Percentiles rank a stretch among this genome's conserved stretches.
These are phyloP conservation scores for Agrocybe praecox DNA, from an alignment of 768 basidiomycete species.

Conservation along the genomic window DNA sequence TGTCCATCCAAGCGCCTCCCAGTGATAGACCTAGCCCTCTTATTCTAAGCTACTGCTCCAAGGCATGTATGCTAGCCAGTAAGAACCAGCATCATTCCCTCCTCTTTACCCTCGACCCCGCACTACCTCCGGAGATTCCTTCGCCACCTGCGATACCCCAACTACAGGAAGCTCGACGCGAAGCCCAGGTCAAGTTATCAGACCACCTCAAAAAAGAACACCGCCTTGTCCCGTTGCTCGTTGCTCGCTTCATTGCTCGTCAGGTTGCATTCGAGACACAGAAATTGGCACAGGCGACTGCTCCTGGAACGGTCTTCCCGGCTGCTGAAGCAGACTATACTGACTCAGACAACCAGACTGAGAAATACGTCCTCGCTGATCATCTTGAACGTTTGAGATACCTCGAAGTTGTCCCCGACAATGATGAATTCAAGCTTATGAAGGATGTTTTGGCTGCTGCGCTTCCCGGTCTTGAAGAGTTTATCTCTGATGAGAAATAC, in stretches of 20 bases:
- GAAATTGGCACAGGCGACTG: conserved; percentile 47
- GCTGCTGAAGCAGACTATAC: conserved; percentile 40
- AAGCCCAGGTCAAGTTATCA: conserved; percentile 62
- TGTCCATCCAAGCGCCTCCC: conserved; percentile 43
- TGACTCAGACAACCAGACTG: conserved; percentile 47
- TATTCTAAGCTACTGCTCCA: conserved; percentile 71
- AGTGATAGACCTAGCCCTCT: conserved; percentile 58
- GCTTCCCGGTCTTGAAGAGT: conserved; percentile 73
- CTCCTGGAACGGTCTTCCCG: conserved; percentile 12
- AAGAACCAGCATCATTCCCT: conserved; percentile 65
- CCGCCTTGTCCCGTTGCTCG: conserved; percentile 53
- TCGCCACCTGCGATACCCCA: conserved; percentile 27
- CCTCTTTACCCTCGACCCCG: conserved; percentile 69
- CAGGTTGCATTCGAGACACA: conserved; percentile 67
- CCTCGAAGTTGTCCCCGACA: conserved; percentile 51
- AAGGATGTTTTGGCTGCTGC: conserved; percentile 58
- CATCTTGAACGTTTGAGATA: conserved; percentile 78
- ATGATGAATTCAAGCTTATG: conserved; percentile 54
- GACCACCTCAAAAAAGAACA: conserved; percentile 53
- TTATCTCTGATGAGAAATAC: conserved; percentile 66
- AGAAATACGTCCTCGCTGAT: conserved; percentile 64
- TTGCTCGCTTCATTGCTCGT: conserved; percentile 71
- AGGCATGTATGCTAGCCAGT: conserved; percentile 58
- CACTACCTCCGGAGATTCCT: conserved; percentile 52
- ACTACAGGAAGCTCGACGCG: conserved; percentile 46